Conservation (phyloP, 2,329 filamentous ascomycete genomes). For the Colletotrichum filicis region DNA sequence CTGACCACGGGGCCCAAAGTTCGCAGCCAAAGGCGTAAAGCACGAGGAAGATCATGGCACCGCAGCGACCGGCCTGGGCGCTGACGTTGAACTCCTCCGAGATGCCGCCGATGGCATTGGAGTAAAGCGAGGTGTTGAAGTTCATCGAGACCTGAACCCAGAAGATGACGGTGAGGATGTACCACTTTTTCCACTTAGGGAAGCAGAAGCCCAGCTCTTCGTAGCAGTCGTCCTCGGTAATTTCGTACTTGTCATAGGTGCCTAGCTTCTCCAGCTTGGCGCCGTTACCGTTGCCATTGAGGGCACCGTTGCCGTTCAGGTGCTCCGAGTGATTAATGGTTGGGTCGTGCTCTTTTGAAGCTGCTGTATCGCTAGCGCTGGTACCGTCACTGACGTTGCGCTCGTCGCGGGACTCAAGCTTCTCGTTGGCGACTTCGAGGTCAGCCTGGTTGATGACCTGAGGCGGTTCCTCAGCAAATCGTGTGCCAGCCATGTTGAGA, state of each 20-base stretch:
- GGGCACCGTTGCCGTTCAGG: conserved; percentile 49
- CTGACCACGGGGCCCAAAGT: conserved; percentile 88
- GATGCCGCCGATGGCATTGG: conserved; percentile 74
- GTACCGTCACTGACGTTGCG: neutral
- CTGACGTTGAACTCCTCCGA: conserved; percentile 75
- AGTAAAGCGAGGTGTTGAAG: conserved; percentile 81
- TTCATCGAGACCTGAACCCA: conserved; percentile 81
- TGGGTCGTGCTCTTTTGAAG: neutral
- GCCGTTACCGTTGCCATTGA: conserved; percentile 28
- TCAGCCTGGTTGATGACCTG: conserved; percentile 50
- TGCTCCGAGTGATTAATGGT: conserved; percentile 41
- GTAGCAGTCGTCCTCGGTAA: conserved; percentile 70
- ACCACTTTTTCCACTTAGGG: conserved; percentile 74
- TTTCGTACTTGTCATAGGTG: conserved; percentile 55
- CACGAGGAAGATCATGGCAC: conserved; percentile 83
- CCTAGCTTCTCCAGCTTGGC: conserved; percentile 47
- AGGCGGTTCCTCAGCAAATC: conserved; percentile 49
- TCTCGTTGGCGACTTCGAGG: conserved; percentile 49
- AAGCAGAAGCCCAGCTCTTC: conserved; percentile 73
- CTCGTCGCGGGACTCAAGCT: conserved; percentile 43
- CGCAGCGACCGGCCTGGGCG: conserved; percentile 74
- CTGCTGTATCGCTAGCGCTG: conserved; percentile 3
- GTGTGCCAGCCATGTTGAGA: conserved; percentile 36
- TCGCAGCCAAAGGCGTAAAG: conserved; percentile 88
- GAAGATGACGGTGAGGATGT: conserved; percentile 78